Evolutionary conservation across 2,329 filamentous ascomycete species (phyloP).

Genomic region (Botrytis aclada): DNA sequence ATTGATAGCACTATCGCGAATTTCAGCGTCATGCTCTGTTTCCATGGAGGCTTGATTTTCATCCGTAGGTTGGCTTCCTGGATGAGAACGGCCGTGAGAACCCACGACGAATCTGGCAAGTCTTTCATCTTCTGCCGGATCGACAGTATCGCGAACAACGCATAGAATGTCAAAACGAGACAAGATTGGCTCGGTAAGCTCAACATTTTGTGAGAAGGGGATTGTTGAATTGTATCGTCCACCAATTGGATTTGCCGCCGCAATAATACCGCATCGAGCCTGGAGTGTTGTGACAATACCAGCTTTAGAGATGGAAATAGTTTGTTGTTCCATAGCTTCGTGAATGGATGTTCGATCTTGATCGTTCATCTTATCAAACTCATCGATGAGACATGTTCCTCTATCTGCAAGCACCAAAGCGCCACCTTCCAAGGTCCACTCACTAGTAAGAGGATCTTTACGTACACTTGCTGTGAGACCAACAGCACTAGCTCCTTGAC

Average conservation of each 20-base stretch:
- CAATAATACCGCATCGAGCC: slow-evolving; percentile 92
- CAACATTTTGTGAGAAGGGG: slow-evolving; percentile 93
- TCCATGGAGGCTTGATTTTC: slow-evolving; percentile 57
- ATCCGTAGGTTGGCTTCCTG: slow-evolving; percentile 50
- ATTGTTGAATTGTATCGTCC: slow-evolving; percentile 96
- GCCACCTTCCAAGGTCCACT: slow-evolving; percentile 97
- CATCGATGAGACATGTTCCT: slow-evolving; percentile 93
- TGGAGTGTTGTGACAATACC: slow-evolving; percentile 97
- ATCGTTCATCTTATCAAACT: slow-evolving; percentile 99
- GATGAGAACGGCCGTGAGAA: slow-evolving; percentile 88
- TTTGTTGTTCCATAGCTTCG: slow-evolving; percentile 99
- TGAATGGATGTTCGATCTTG: slow-evolving; percentile 97
- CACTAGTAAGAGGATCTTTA: slow-evolving; percentile 88
- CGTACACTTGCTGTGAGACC: slow-evolving; percentile 97
- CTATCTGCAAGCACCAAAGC: slow-evolving; percentile 92
- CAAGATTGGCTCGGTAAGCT: slow-evolving; percentile 93
- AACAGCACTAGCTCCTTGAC: slow-evolving; percentile 93
- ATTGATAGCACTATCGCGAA: slow-evolving; percentile 41
- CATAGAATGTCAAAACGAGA: slow-evolving; percentile 98
- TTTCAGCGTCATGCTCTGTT: slow-evolving; percentile 55
- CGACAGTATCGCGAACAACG: slow-evolving; percentile 92
- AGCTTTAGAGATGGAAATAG: slow-evolving; percentile 97
- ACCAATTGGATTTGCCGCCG: slow-evolving; percentile 92
- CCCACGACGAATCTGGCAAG: slow-evolving; percentile 93
- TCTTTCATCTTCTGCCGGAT: slow-evolving; percentile 87